Conservation (phyloP, 371 early-diverging fungal genomes). For the Blakeslea trispora region DNA sequence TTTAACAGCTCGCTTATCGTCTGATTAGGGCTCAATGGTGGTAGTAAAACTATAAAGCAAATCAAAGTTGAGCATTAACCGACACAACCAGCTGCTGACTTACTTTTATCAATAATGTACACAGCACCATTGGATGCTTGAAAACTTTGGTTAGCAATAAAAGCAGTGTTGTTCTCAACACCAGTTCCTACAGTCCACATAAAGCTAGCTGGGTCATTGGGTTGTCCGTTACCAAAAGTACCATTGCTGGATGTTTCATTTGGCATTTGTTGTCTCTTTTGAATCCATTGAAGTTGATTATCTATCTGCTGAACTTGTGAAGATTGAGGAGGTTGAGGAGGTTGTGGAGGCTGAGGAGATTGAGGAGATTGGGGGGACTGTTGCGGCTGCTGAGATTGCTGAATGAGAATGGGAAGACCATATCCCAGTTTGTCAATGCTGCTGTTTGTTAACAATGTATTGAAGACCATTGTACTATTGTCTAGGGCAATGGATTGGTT, state of each 20-base stretch:
- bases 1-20: conserved; percentile 19
- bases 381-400: conserved; percentile 12
- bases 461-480: conserved; percentile 3
- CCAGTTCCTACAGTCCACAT: conserved; percentile 19
- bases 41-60: conserved; percentile 29
- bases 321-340: too few relatives aligned
- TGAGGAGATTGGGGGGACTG: too few relatives aligned
- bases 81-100: not conserved
- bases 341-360: too few relatives aligned
- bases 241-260: conserved; percentile 2
- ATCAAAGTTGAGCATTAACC: not conserved
- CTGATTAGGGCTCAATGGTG: conserved; percentile 24
- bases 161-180: conserved; percentile 27
- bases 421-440: conserved; percentile 20
- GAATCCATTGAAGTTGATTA: not conserved
- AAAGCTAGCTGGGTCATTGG: not conserved
- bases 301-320: not conserved
- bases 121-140: conserved; percentile 39
- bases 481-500: conserved; percentile 25
- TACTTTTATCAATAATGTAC: conserved; percentile 42
- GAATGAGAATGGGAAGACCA: conserved; percentile 28
- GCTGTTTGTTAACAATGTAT: conserved; percentile 30
- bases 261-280: not conserved
- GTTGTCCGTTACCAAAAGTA: not conserved
- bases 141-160: conserved; percentile 23